These are phyloP conservation scores for Medicago ruthenica DNA, from an alignment of 306 rosid genomes.

Conservation along the genomic window DNA sequence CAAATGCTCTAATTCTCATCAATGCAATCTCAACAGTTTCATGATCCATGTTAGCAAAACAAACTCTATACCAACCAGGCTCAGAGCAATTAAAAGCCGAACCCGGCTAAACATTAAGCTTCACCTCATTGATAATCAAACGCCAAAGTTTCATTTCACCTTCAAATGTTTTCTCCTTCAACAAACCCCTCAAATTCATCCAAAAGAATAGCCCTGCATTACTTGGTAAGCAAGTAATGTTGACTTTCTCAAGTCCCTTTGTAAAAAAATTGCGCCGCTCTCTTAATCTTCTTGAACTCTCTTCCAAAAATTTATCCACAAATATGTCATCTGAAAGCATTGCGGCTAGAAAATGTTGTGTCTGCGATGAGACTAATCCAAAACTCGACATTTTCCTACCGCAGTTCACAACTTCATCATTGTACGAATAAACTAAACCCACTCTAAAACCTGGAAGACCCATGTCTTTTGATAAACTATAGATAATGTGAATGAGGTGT, in stretches of 20 bases:
- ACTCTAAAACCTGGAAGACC: constrained; percentile 89
- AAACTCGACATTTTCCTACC: constrained; percentile 89
- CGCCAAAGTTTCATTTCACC: constrained; percentile 80
- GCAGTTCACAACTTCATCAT: constrained; percentile 59
- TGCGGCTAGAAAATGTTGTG: constrained; percentile 68
- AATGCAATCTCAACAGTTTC: constrained; percentile 71
- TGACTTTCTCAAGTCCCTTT: constrained; percentile 61
- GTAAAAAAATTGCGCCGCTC: constrained; percentile 52
- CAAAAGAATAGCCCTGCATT: constrained; percentile 81
- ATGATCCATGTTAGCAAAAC: constrained; percentile 90
- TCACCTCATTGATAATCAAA: constrained; percentile 69
- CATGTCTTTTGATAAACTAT: constrained; percentile 87
- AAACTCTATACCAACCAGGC: constrained; percentile 94
- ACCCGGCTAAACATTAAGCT: constrained; percentile 87
- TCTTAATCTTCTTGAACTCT: constrained; percentile 62
- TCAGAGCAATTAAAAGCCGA: constrained; percentile 74
- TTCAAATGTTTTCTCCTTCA: constrained; percentile 62
- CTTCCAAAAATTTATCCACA: constrained; percentile 48
- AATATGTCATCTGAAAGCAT: constrained; percentile 71
- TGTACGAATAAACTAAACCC: constrained; percentile 85
- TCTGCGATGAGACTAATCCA: constrained; percentile 79
- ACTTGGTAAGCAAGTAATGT: constrained; percentile 68
- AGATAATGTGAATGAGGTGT: constrained; percentile 76
- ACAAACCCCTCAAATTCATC: constrained; percentile 73
- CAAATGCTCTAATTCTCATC: constrained; percentile 64